Conservation (phyloP, 352 stramenopile species). For the Pythium biforme region DNA sequence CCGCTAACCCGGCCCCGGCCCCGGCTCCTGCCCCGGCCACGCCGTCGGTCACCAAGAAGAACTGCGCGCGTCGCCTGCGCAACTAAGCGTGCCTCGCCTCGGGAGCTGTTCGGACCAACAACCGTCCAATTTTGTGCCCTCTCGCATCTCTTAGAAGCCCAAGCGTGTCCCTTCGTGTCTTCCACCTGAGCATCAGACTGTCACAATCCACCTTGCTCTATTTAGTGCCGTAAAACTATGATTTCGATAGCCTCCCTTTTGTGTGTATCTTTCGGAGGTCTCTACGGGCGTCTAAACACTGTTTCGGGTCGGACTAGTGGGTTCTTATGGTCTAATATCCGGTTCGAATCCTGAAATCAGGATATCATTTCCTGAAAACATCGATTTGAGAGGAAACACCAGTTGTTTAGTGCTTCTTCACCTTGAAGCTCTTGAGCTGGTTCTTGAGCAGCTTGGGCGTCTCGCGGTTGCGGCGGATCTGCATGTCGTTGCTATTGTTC, state of each 20-base stretch:
- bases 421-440: constrained; percentile 65
- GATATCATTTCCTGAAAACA: no score
- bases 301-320: no score
- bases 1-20: not conserved
- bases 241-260: not conserved
- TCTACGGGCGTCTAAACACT: not conserved
- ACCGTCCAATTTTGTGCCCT: not conserved
- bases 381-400: no score
- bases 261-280: not conserved
- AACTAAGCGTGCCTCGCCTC: constrained; percentile 5
- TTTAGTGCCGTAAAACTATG: constrained; percentile 14
- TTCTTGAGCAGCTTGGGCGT: constrained; percentile 73
- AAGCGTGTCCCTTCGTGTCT: not conserved
- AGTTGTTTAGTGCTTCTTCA: constrained; percentile 48
- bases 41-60: constrained; percentile 3
- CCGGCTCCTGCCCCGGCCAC: constrained; percentile 2
- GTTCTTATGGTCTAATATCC: no score
- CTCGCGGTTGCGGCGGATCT: constrained; percentile 49
- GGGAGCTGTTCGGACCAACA: not conserved
- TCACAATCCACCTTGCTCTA: not conserved
- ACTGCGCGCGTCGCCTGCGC: constrained; percentile 14
- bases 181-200: not conserved
- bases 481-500: not conserved
- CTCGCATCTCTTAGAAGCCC: not conserved
- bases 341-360: no score